A percentile compares a stretch with the other conserved stretches of the same genome.
Evolutionary conservation across 1,284 basidiomycete species (phyloP).

Genomic region (Leccinum subatratum): DNA sequence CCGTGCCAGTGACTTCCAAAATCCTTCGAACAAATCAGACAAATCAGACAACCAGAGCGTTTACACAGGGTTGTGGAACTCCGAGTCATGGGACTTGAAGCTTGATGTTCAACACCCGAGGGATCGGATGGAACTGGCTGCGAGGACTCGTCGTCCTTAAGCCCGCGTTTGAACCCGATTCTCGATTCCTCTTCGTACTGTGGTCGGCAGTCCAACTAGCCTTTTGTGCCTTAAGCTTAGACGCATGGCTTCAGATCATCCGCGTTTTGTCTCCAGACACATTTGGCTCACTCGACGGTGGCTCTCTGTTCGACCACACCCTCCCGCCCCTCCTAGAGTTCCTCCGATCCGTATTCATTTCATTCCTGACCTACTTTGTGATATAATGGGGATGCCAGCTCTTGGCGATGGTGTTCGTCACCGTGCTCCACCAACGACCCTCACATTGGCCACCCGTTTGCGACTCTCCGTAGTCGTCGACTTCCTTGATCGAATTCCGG

Average conservation of each 20-base stretch:
- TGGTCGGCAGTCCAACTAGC: constrained; percentile 28
- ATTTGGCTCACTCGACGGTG: constrained; percentile 40
- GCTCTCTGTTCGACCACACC: constrained; percentile 44
- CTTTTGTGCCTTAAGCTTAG: constrained; percentile 32
- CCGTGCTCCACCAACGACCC: constrained; percentile 32
- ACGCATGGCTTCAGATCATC: constrained; percentile 42
- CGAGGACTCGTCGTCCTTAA: constrained; percentile 19
- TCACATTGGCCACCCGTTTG: constrained; percentile 43
- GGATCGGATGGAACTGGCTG: constrained; percentile 32
- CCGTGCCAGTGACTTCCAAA: not conserved
- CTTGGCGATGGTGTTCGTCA: constrained; percentile 40
- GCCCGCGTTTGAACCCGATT: constrained; percentile 14
- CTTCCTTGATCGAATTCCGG: constrained; percentile 42
- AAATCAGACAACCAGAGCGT: constrained; percentile 2
- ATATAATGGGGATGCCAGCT: constrained; percentile 42
- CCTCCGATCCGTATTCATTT: constrained; percentile 42
- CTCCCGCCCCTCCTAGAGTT: constrained; percentile 40
- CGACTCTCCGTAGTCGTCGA: constrained; percentile 36
- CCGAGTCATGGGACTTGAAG: constrained; percentile 18
- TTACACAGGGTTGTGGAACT: constrained; percentile 21
- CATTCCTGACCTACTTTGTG: constrained; percentile 34
- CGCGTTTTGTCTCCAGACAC: constrained; percentile 35
- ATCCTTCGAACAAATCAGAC: not conserved
- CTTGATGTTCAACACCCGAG: constrained; percentile 22
- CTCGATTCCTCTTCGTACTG: constrained; percentile 13